These are phyloP conservation scores for Peronosclerospora sorghi DNA, from an alignment of 352 stramenopile species.

Conservation along the genomic window DNA sequence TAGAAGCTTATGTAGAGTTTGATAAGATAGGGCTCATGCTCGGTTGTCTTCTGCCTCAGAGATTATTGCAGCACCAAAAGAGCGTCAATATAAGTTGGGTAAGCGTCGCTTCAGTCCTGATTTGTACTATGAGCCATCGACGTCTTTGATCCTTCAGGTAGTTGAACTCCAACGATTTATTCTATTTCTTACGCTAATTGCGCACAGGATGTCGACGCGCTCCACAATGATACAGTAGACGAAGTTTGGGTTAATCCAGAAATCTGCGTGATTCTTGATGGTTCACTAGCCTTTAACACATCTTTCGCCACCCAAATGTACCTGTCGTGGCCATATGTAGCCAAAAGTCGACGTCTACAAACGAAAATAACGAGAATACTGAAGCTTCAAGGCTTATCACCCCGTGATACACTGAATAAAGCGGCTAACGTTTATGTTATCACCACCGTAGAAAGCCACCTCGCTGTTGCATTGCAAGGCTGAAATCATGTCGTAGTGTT, in stretches of 20 bases:
- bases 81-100: too few relatives aligned
- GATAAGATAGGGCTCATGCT: too few relatives aligned
- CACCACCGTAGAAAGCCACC: constrained; percentile 6
- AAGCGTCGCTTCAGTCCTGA: too few relatives aligned
- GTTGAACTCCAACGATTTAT: too few relatives aligned
- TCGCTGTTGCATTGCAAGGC: constrained; percentile 20
- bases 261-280: constrained; percentile 49
- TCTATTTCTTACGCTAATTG: too few relatives aligned
- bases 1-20: too few relatives aligned
- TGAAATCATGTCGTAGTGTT: constrained; percentile 33
- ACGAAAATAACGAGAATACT: constrained; percentile 5
- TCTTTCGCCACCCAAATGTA: constrained; percentile 21
- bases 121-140: too few relatives aligned
- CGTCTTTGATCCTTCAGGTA: too few relatives aligned
- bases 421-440: not conserved
- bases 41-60: too few relatives aligned
- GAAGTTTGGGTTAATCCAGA: constrained; percentile 66
- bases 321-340: constrained; percentile 34
- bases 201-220: constrained; percentile 7
- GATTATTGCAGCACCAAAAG: too few relatives aligned
- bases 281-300: constrained; percentile 23
- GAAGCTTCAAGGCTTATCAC: constrained; percentile 8
- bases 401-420: too few relatives aligned
- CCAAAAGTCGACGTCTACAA: constrained; percentile 2
- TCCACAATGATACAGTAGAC: constrained; percentile 26